Evolutionary conservation across 2,329 filamentous ascomycete species (phyloP).

Genomic region (Trichoderma asperellum): DNA sequence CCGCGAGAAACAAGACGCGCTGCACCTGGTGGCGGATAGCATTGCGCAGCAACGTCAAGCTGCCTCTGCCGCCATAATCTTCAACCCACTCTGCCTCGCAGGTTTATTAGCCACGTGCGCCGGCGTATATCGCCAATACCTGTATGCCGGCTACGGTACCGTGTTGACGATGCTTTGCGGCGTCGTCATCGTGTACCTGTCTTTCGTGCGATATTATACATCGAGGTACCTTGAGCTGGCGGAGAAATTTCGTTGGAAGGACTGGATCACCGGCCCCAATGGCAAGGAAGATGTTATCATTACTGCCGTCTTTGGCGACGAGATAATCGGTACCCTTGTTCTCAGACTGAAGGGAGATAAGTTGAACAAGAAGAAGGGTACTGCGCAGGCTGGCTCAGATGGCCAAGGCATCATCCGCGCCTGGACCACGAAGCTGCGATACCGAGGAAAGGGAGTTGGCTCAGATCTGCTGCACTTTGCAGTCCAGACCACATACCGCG

Average conservation of each 20-base stretch:
- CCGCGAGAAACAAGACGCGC: constrained; percentile 65
- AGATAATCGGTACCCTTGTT: constrained; percentile 72
- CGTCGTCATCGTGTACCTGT: constrained; percentile 64
- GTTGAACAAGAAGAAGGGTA: not conserved
- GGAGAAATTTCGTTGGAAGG: constrained; percentile 65
- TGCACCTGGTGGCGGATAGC: constrained; percentile 77
- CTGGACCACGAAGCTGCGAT: constrained; percentile 76
- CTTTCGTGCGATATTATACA: constrained; percentile 63
- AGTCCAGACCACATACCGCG: constrained; percentile 64
- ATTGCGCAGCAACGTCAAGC: constrained; percentile 80
- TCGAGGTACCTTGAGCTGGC: constrained; percentile 66
- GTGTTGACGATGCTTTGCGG: constrained; percentile 60
- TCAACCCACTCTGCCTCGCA: constrained; percentile 59
- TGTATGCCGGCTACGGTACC: constrained; percentile 46
- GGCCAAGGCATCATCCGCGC: constrained; percentile 71
- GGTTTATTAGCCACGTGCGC: constrained; percentile 48
- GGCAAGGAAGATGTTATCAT: constrained; percentile 59
- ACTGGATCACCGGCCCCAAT: constrained; percentile 50
- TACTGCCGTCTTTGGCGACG: constrained; percentile 66
- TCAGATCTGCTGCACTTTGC: constrained; percentile 73
- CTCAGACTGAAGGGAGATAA: constrained; percentile 57
- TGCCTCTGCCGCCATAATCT: constrained; percentile 65
- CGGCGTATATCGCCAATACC: constrained; percentile 48
- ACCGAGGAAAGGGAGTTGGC: constrained; percentile 72
- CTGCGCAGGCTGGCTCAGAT: constrained; percentile 42